Evolutionary conservation across 1,284 basidiomycete species (phyloP).

Genomic region (Bondarzewia mesenterica): DNA sequence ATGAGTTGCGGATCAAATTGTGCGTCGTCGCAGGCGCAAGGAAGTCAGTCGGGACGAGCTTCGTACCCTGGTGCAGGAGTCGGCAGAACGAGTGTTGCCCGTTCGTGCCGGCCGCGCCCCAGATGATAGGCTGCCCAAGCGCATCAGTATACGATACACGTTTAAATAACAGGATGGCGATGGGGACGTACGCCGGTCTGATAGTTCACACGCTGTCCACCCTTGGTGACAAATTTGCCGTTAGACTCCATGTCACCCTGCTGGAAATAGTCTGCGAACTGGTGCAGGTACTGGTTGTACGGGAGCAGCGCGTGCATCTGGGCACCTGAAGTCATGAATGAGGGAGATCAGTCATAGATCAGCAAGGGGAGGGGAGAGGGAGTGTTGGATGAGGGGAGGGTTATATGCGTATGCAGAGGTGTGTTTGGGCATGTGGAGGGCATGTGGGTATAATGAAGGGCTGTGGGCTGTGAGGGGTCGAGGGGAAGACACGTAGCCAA

Average conservation of each 20-base stretch:
- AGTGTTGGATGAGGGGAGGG: too few species aligned
- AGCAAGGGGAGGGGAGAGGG: too few species aligned
- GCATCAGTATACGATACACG: too few species aligned
- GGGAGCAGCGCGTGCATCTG: conserved; percentile 94
- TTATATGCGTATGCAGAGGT: too few species aligned
- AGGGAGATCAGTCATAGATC: too few species aligned
- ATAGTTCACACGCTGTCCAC: conserved; percentile 87
- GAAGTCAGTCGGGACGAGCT: conserved; percentile 92
- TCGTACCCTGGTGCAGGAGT: conserved; percentile 92
- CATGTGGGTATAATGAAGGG: too few species aligned
- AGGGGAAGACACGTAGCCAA: too few species aligned
- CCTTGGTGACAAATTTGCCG: conserved; percentile 94
- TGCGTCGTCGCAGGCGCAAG: conserved; percentile 90
- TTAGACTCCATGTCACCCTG: conserved; percentile 99
- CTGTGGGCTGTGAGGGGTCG: too few species aligned
- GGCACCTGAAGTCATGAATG: conserved; percentile 47
- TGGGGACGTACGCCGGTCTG: conserved; percentile 83
- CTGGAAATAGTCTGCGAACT: conserved; percentile 99
- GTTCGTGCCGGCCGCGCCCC: conserved; percentile 97
- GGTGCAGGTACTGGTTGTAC: conserved; percentile 98
- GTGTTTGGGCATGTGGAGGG: too few species aligned
- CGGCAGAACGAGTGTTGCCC: conserved; percentile 99
- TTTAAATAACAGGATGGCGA: background rate
- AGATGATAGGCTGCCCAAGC: conserved; percentile 79
- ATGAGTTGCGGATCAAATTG: conserved; percentile 80